phyloP scores from a whole-genome alignment of 2,329 filamentous ascomycete species.

The Geoglossum cookeanum region DNA sequence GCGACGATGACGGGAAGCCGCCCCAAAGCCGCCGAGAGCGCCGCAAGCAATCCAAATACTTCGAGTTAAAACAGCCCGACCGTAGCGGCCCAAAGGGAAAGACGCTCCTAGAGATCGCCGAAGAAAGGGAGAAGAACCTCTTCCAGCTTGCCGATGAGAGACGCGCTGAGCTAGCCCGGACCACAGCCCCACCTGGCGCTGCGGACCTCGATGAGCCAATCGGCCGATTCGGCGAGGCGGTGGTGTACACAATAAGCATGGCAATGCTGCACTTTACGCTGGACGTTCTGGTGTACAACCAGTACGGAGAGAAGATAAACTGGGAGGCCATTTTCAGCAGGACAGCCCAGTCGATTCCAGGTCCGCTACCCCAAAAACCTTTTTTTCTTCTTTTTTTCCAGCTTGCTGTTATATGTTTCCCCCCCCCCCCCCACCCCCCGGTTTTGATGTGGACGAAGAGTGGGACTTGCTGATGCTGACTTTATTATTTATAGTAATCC shows the following conservation, averaged over 20 bases:
- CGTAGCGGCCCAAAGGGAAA: slow-evolving; percentile 40
- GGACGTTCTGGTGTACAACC: slow-evolving; percentile 59
- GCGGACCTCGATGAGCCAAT: slow-evolving; percentile 21
- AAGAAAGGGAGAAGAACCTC: slow-evolving; percentile 33
- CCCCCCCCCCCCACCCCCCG: no score
- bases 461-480: no score
- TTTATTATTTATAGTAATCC: not conserved
- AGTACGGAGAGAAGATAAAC: slow-evolving; percentile 49
- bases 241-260: slow-evolving; percentile 36
- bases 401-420: no score
- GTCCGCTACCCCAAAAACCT: slow-evolving; percentile 26
- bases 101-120: slow-evolving; percentile 56
- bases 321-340: slow-evolving; percentile 37
- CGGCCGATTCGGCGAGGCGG: slow-evolving; percentile 26
- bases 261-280: slow-evolving; percentile 58
- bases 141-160: not conserved
- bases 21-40: not conserved
- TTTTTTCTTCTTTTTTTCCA: no score
- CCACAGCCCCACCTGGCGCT: no score
- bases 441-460: no score
- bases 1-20: not conserved
- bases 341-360: slow-evolving; percentile 31
- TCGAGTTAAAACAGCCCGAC: slow-evolving; percentile 42
- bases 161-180: not conserved
- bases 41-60: slow-evolving; percentile 26